Evolutionary conservation across 306 rosid genomes (phyloP), one percentile per base, ranked within the genome.

Genomic region (Cucumis hystrix): DNA sequence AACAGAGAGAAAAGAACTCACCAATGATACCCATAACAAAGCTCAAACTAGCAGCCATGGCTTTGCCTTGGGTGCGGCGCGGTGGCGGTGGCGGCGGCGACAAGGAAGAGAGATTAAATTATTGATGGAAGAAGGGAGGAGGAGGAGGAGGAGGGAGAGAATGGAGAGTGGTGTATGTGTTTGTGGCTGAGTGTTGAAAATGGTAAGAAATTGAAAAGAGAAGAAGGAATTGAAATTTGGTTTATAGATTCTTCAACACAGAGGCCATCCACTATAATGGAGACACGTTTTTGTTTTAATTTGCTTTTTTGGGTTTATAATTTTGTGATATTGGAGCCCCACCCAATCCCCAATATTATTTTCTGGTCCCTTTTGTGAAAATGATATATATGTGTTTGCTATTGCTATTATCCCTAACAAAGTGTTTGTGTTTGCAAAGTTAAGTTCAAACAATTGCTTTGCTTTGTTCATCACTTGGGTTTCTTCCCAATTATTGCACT

Each of bases 1-100:
- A 55, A 9, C 2, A 62, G 0, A 4, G 6, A 33, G 14, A 6
- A 76, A 12, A 1, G 20, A 33, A 60, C 61, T 63, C 35, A 77
- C 80, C 80, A 18, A 77, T 66, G 57, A 77, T 63, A 30, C 80
- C 80, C 14, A 77, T 12, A 9, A 64, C 30, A n/a, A 64, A 47
- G 80, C 80, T 77, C 25, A 62, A 35, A 18, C 8, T 4, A 18
- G 62, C 1, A 45, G 80, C 80, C 80, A 77, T 77, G 17, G 0
- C 52, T 40, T 18, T 4, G 4, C 30, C 28, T 23, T 52, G 54
- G 51, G 33, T 30, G 4, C 37, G 54, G 37, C n/a, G 54, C 47
- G 15, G 23, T 3, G 41, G 30, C 2, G 30, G 30, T 28, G 30
- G 7, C 6, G 14, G 23, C 4, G 23, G 47, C 15, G 63, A 9